A percentile compares a stretch with the other conserved stretches of the same genome.
phyloP scores from a whole-genome alignment of 768 basidiomycete genomes.

The Tricholoma terreum region DNA sequence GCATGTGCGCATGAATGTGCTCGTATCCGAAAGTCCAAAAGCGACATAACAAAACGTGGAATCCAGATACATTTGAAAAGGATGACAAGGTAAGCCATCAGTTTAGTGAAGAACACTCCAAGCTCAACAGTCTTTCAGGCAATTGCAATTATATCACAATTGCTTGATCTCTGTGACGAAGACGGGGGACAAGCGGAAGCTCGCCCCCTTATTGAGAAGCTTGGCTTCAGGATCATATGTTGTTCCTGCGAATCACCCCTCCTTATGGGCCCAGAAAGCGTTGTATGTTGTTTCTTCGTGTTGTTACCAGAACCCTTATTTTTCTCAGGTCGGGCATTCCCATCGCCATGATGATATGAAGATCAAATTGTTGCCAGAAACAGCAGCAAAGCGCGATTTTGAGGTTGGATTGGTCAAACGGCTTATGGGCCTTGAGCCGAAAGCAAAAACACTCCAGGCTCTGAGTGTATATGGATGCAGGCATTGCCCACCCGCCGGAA shows the following conservation, averaged over 20 bases:
- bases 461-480: slow-evolving; percentile 48
- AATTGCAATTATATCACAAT: slow-evolving; percentile 36
- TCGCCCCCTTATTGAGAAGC: slow-evolving; percentile 12
- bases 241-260: slow-evolving; percentile 47
- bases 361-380: slow-evolving; percentile 30
- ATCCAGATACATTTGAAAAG: slow-evolving; percentile 48
- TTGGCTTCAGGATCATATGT: slow-evolving; percentile 41
- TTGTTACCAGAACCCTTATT: background rate
- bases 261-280: slow-evolving; percentile 42
- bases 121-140: slow-evolving; percentile 35
- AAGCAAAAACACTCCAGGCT: slow-evolving; percentile 28
- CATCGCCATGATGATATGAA: slow-evolving; percentile 59
- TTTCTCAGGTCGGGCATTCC: slow-evolving; percentile 55
- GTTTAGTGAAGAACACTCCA: background rate
- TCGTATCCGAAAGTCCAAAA: slow-evolving; percentile 25
- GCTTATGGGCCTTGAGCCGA: slow-evolving; percentile 10
- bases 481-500: slow-evolving; percentile 36
- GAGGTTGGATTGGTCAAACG: background rate
- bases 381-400: slow-evolving; percentile 11
- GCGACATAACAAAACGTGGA: slow-evolving; percentile 38
- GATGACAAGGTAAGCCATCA: slow-evolving; percentile 49
- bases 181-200: slow-evolving; percentile 28
- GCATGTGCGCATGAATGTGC: slow-evolving; percentile 62
- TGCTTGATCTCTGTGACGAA: slow-evolving; percentile 30
- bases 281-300: slow-evolving; percentile 36